Base-by-base conservation (phyloP, 2,329 filamentous ascomycete genomes). In the Corynespora cassiicola region DNA sequence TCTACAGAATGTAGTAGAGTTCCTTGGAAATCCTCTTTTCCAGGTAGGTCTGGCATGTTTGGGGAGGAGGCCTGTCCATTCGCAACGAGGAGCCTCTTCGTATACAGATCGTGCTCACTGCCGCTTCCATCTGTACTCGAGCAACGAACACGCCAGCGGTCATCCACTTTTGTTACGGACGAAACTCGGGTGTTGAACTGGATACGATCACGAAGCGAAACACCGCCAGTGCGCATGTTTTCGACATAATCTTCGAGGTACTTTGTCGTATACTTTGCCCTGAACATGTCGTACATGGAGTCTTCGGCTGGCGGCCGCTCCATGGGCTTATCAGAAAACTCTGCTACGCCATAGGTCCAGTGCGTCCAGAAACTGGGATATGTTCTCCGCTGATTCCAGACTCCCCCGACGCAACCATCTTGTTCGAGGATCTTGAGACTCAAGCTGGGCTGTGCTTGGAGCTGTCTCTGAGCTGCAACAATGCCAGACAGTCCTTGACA, bases 1-100 rank as follows among this genome's bases (percentile, higher is more conserved):
- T 65, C 56, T 20, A 58, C 51, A 11, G 60, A 59, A 38, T 70
- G 68, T 9, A 71, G 39, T 5, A 64, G 52, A 29, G 36, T 33
- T 6, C 54, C 63, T 9, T 31, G n/a, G 50, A 67, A 69, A 1
- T 37, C 14, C 15, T 57, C 56, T 31, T 45, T 32, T 7, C 56
- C 56, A 15, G 31, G 27, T 10, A 59, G 49, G 9, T 39, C 11
- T 10, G 68, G 66, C 34, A 65, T 49, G 28, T 63, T 50, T 4
- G 57, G 57, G 23, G 48, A 31, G 2, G 50, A 55, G n/a, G 40
- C 41, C 17, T 49, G 31, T 10, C 61, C 61, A 19, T 39, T 56
- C 11, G 58, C 58, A 18, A 56, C 41, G 26, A 63, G 47, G 2
- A 64, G 18, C 16, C 40, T 48, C 26, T 26, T n/a, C 14, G 50